Evolutionary conservation across 805 yeast genomes (phyloP), one percentile per base, ranked within the genome.

Genomic region (Ogataea ramenticola): DNA sequence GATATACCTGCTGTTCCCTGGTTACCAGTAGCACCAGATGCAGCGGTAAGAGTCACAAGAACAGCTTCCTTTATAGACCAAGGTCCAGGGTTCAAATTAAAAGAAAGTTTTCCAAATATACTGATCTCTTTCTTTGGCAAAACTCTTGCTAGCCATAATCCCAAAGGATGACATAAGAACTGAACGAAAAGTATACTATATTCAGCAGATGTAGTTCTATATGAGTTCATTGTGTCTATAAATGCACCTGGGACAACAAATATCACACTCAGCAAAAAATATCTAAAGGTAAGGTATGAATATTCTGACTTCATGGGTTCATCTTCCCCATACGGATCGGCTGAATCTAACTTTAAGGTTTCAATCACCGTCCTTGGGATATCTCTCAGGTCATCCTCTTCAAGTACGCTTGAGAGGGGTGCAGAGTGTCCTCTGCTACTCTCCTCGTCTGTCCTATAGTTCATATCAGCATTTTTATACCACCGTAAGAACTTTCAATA

Each of bases 41-140:
- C 73, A 2, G 79, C 79, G 1, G 79, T 69, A 27, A 74, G 62
- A 9, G 78, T 71, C 32, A 77, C 66, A 62, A 80, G 45, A 30
- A 75, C 71, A 9, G 79, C 67, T 50, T 75, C 80, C 46, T 75
- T 74, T 36, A 75, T 67, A 4, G 76, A 60, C 79, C 79, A 75
- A 0, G 80, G 79, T 2, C 78, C 75, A 0, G 81, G 80, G 46
- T 75, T 75, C 41, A 72, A 50, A 43, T 61, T 61, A 48, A 72
- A 66, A 27, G 48, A 47, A 41, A 55, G 51, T 12, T 42, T 20
- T 1, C 53, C 47, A 2, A 43, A 27, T 4, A 49, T 3, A 9
- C 41, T 46, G 6, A 63, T 44, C 7, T 53, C 42, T 42, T 53
- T 60, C 10, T 51, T 42, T 0, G 80, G 80, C 3, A 75, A 56